Evolutionary conservation across 1,284 basidiomycete species (phyloP).

Genomic region (Mrakiaceae sp.): DNA sequence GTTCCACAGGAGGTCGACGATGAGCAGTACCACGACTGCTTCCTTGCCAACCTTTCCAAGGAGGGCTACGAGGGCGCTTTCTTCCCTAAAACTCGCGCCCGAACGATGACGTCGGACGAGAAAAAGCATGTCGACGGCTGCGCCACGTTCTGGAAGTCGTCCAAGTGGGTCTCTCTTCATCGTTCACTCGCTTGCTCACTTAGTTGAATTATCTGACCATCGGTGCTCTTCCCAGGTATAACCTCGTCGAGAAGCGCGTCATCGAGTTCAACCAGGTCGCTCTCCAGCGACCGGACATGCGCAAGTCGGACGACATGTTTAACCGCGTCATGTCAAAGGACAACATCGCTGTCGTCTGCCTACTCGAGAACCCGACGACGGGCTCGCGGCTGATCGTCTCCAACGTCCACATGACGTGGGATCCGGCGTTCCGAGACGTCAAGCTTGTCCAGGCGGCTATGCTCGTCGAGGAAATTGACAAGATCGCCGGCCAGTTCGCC

Average conservation of each 20-base stretch:
- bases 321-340: slow-evolving; percentile 95
- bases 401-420: slow-evolving; percentile 91
- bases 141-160: slow-evolving; percentile 87
- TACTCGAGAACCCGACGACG: slow-evolving; percentile 75
- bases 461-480: slow-evolving; percentile 85
- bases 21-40: slow-evolving; percentile 88
- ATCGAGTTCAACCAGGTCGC: slow-evolving; percentile 92
- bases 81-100: slow-evolving; percentile 87
- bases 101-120: slow-evolving; percentile 85
- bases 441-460: slow-evolving; percentile 93
- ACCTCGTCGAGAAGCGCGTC: slow-evolving; percentile 85
- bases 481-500: slow-evolving; percentile 73
- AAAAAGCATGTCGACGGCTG: slow-evolving; percentile 86
- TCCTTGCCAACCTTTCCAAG: slow-evolving; percentile 61
- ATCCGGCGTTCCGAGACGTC: slow-evolving; percentile 85
- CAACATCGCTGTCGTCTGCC: slow-evolving; percentile 78
- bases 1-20: slow-evolving; percentile 67
- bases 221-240: slow-evolving; percentile 48
- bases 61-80: slow-evolving; percentile 85
- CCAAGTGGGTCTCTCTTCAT: slow-evolving; percentile 50
- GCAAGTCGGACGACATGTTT: slow-evolving; percentile 99
- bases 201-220: slow-evolving; percentile 1
- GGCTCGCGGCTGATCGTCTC: slow-evolving; percentile 80
- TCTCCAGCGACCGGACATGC: slow-evolving; percentile 87
- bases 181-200: neutral